Evolutionary conservation across 2,329 filamentous ascomycete genomes (phyloP).

Genomic region (Penicillium nordicum): DNA sequence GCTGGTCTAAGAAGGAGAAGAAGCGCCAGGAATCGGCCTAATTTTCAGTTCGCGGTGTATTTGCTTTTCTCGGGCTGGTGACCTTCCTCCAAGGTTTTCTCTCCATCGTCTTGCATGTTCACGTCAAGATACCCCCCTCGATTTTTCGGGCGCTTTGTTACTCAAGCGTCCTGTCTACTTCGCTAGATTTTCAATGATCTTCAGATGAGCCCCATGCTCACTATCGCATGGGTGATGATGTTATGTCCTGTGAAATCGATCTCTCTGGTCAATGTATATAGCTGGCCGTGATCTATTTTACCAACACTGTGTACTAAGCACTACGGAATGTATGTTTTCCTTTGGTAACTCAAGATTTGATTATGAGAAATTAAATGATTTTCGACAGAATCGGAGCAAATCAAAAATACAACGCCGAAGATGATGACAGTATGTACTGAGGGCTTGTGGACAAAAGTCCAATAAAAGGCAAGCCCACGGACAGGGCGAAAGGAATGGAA

Average conservation of each 20-base stretch:
- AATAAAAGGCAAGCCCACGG: not conserved
- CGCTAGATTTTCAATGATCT: not conserved
- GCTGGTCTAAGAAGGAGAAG: constrained; percentile 72
- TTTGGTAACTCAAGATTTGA: not conserved
- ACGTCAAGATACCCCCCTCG: constrained; percentile 14
- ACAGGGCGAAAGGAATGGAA: not conserved
- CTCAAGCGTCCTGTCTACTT: not conserved
- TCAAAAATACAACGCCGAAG: not conserved
- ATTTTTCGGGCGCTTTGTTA: not conserved
- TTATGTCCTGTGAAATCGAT: not conserved
- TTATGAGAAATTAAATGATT: not conserved
- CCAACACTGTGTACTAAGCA: not conserved
- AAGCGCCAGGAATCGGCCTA: constrained; percentile 49
- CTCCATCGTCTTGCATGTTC: constrained; percentile 7
- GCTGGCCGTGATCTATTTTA: not conserved
- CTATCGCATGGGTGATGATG: constrained; percentile 3
- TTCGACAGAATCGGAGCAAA: not conserved
- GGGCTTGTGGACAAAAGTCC: not conserved
- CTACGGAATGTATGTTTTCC: not conserved
- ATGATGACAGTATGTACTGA: constrained; percentile 1
- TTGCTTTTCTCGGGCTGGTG: not conserved
- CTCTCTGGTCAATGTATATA: constrained; percentile 1
- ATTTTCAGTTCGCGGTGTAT: constrained; percentile 3
- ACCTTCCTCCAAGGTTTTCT: not conserved
- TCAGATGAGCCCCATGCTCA: not conserved